These are phyloP conservation scores for Apophysomyces ossiformis DNA, from an alignment of 371 early-diverging fungal genomes.

Conservation along the genomic window DNA sequence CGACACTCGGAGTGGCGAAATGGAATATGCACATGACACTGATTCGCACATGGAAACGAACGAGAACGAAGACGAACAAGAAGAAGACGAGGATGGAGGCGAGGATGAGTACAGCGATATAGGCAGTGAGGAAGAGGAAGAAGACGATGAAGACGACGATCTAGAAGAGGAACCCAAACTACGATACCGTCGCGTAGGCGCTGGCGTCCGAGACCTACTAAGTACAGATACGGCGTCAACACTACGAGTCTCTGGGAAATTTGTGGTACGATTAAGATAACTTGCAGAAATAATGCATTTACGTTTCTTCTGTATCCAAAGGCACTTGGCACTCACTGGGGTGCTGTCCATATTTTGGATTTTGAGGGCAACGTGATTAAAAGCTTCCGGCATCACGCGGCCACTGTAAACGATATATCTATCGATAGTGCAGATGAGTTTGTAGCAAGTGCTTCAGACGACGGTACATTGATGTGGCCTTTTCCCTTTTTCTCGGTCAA, in stretches of 20 bases:
- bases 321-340: slow-evolving; percentile 97
- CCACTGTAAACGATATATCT: slow-evolving; percentile 85
- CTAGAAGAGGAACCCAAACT: slow-evolving; percentile 87
- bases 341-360: slow-evolving; percentile 89
- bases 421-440: slow-evolving; percentile 88
- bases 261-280: slow-evolving; percentile 64
- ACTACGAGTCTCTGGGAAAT: slow-evolving; percentile 78
- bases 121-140: slow-evolving; percentile 46
- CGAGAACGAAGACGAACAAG: slow-evolving; percentile 22
- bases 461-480: slow-evolving; percentile 63
- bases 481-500: slow-evolving; percentile 4
- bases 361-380: slow-evolving; percentile 89
- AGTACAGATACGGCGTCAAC: slow-evolving; percentile 86
- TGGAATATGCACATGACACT: slow-evolving; percentile 30
- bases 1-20: slow-evolving; percentile 41
- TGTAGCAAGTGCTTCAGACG: slow-evolving; percentile 91
- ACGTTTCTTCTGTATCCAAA: slow-evolving; percentile 26
- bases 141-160: slow-evolving; percentile 61
- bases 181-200: slow-evolving; percentile 85
- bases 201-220: slow-evolving; percentile 75
- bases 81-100: slow-evolving; percentile 20
- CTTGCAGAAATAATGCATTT: neutral
- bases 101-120: slow-evolving; percentile 24
- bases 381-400: slow-evolving; percentile 74
- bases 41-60: slow-evolving; percentile 21